A percentile compares a stretch with the other conserved stretches of the same genome.
Evolutionary conservation across 257 asterid genomes (phyloP).

Genomic region (Asclepias syriaca): DNA sequence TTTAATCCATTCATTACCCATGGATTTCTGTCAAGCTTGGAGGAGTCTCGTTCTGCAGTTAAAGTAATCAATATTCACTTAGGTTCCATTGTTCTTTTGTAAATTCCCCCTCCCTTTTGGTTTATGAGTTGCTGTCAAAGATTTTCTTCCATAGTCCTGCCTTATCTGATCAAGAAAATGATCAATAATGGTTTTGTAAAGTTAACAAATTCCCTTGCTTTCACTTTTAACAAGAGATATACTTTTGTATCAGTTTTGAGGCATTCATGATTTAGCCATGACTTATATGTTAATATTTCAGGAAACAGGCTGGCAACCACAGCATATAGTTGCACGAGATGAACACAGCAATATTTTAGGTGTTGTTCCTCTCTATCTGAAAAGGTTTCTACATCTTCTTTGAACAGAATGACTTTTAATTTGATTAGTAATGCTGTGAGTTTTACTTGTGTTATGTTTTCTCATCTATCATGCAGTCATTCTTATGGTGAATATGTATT

Average conservation of each 20-base stretch:
- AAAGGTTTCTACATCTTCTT: constrained; percentile 50
- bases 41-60: constrained; percentile 76
- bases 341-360: constrained; percentile 60
- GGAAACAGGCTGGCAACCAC: constrained; percentile 96
- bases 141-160: neutral
- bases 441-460: neutral
- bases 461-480: constrained; percentile 58
- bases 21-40: constrained; percentile 89
- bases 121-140: neutral
- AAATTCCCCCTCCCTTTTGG: neutral
- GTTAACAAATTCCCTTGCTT: neutral
- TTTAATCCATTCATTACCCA: constrained; percentile 82
- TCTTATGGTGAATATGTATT: constrained; percentile 97
- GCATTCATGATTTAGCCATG: constrained; percentile 21
- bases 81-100: neutral
- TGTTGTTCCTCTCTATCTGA: constrained; percentile 88
- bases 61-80: constrained; percentile 52
- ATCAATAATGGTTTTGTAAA: neutral
- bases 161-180: neutral
- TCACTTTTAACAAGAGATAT: neutral
- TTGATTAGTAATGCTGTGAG: constrained; percentile 5
- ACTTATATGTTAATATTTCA: constrained; percentile 30
- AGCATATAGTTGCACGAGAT: constrained; percentile 77
- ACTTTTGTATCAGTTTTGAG: neutral
- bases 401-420: neutral